These are phyloP conservation scores for Myrmaecium sp. DNA, from an alignment of 2,329 filamentous ascomycete genomes.

Conservation along the genomic window DNA sequence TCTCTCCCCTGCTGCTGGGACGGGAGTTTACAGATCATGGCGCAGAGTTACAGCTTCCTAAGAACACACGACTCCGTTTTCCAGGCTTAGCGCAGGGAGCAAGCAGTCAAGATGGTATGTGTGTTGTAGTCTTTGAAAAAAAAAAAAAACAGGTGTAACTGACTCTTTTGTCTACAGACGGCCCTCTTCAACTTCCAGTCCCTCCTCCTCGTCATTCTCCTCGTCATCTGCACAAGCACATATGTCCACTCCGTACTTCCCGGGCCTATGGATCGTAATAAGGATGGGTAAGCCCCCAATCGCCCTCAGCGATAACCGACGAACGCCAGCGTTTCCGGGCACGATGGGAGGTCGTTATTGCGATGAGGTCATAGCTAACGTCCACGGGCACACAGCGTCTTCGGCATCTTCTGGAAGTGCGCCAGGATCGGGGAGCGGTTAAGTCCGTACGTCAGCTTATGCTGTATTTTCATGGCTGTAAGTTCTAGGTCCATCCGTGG, in stretches of 20 bases:
- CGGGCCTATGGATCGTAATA: conserved; percentile 79
- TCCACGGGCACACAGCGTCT: conserved; percentile 40
- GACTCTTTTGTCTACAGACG: no score
- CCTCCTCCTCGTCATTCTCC: conserved; percentile 80
- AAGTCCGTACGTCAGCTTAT: conserved; percentile 89
- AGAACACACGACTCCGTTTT: no score
- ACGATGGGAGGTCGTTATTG: no score
- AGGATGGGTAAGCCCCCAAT: conserved; percentile 50
- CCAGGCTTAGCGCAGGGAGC: no score
- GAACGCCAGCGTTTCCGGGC: no score
- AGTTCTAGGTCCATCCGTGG: no score
- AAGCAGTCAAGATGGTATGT: no score
- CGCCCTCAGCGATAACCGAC: neutral
- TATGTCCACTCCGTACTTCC: conserved; percentile 87
- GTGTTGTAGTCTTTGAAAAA: no score
- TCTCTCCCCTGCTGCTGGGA: no score
- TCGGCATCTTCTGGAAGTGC: conserved; percentile 90
- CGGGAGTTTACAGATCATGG: no score
- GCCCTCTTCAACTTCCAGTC: conserved; percentile 99
- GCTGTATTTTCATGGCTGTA: conserved; percentile 88
- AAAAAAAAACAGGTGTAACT: conserved; percentile 4
- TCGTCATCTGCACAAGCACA: conserved; percentile 88
- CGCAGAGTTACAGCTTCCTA: no score
- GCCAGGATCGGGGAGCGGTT: conserved; percentile 82
- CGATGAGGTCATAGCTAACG: no score